Conservation (phyloP, 2,329 filamentous ascomycete species). For the Rhynchosporium secalis region DNA sequence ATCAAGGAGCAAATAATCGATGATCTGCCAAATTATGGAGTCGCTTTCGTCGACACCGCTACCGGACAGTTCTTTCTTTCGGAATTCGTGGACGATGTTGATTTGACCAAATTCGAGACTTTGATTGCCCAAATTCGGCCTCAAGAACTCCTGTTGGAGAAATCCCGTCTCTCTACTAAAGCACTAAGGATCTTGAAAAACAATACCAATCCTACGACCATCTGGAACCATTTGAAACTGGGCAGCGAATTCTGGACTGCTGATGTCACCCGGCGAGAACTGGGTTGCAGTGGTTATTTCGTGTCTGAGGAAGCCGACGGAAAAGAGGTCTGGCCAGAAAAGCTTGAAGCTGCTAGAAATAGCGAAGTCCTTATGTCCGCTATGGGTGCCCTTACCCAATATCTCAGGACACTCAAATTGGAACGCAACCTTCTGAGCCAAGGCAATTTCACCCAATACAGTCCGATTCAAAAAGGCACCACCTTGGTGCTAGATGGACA, state of each 20-base stretch:
- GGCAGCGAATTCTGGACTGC: slow-evolving; percentile 89
- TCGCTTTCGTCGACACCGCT: slow-evolving; percentile 92
- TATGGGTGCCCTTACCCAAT: slow-evolving; percentile 84
- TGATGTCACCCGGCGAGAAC: slow-evolving; percentile 76
- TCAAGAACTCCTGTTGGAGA: slow-evolving; percentile 86
- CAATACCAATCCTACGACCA: slow-evolving; percentile 86
- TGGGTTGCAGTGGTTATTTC: slow-evolving; percentile 81
- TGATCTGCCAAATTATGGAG: slow-evolving; percentile 79
- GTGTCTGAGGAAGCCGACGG: slow-evolving; percentile 52
- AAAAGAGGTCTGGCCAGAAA: slow-evolving; percentile 71
- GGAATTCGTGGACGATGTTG: slow-evolving; percentile 86
- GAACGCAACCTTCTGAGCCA: slow-evolving; percentile 85
- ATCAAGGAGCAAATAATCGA: slow-evolving; percentile 81
- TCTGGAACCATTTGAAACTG: slow-evolving; percentile 92
- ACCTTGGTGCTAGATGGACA: slow-evolving; percentile 93
- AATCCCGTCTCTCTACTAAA: slow-evolving; percentile 81
- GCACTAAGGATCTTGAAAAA: slow-evolving; percentile 92
- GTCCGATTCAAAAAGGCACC: slow-evolving; percentile 83
- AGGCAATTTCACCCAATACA: slow-evolving; percentile 88
- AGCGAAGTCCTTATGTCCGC: slow-evolving; percentile 88
- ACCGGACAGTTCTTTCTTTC: slow-evolving; percentile 95
- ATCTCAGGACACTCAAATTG: slow-evolving; percentile 82
- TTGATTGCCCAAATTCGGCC: slow-evolving; percentile 90
- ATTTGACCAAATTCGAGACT: slow-evolving; percentile 96
- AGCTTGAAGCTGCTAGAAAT: slow-evolving; percentile 68